Percentiles rank a stretch among this genome's conserved stretches.
These are phyloP conservation scores for Coemansia sp. DNA, from an alignment of 192 early-diverging fungal species.

Conservation along the genomic window DNA sequence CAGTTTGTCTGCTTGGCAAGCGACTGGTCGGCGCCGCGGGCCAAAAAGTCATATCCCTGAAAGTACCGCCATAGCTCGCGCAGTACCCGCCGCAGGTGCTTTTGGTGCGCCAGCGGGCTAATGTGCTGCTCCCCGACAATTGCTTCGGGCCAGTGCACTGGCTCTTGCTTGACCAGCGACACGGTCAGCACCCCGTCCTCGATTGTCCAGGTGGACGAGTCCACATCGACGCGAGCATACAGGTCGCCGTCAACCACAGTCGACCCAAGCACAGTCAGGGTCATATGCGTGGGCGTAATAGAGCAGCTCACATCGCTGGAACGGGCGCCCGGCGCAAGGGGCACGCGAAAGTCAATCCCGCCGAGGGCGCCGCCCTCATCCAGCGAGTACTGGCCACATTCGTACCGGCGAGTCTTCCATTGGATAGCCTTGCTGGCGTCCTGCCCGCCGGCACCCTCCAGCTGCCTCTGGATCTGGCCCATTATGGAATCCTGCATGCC, in stretches of 20 bases:
- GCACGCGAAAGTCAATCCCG: slow-evolving; percentile 30
- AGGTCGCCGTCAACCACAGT: slow-evolving; percentile 30
- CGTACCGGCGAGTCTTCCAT: slow-evolving; percentile 37
- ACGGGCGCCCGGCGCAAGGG: slow-evolving; percentile 6
- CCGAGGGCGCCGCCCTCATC: slow-evolving; percentile 19
- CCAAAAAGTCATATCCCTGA: slow-evolving; percentile 40
- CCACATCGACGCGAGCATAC: slow-evolving; percentile 9
- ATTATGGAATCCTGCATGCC: slow-evolving; percentile 10
- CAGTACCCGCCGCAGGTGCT: slow-evolving; percentile 29
- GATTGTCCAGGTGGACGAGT: slow-evolving; percentile 30
- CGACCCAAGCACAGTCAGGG: slow-evolving; percentile 8
- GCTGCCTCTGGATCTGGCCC: slow-evolving; percentile 30
- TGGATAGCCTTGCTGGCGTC: slow-evolving; percentile 1
- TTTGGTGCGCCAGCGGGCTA: slow-evolving; percentile 19
- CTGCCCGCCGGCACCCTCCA: slow-evolving; percentile 9
- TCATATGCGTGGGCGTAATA: slow-evolving; percentile 16
- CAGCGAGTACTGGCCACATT: slow-evolving; percentile 27
- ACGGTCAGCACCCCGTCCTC: slow-evolving; percentile 21
- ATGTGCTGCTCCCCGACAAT: slow-evolving; percentile 26
- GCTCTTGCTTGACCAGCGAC: slow-evolving; percentile 24
- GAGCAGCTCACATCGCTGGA: slow-evolving; percentile 16
- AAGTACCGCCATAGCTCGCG: slow-evolving; percentile 43
- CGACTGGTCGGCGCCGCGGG: slow-evolving; percentile 15
- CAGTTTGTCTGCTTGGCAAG: slow-evolving; percentile 30
- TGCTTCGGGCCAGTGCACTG: slow-evolving; percentile 26